Base-by-base conservation (phyloP, 352 stramenopile genomes). In the Globisporangium heterothallicum region DNA sequence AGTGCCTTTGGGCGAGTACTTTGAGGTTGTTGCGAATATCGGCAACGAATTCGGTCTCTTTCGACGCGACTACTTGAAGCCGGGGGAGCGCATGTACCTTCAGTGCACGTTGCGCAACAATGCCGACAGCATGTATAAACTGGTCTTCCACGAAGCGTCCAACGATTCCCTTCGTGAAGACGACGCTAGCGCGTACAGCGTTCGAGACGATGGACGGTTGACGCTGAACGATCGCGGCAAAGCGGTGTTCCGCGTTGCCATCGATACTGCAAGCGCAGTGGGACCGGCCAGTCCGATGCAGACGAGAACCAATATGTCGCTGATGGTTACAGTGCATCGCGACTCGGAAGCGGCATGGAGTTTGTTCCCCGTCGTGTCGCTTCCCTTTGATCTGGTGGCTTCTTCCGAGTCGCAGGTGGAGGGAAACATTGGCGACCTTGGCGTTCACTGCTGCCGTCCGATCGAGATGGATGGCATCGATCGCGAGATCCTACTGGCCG, bases 1-100 rank as follows among this genome's bases (percentile, higher is more conserved):
- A 35, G 61, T 89, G 46, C 61, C 66, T 5, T 22, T 86, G n/a
- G 59, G 53, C 19, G 49, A 73, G 38, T 86, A 70, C 54, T 72
- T 89, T 43, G 65, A 89, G 24, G 63, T 92, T 27, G 56, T 59
- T 34, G 69, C 88, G n/a, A 87, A 86, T 36, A 80, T 89, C 38
- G 81, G 76, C 38, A 92, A 92, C 56, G 81, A 92, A 50, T 92
- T 92, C 42, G 81, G 81, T 1, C 74, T 92, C 10, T 90, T 89
- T 36, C 76, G 75, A 21, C 72, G 81, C 5, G 70, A 78, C 29
- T 76, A 75, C 32, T 34, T 88, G 1, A 56, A 56, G 24, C 49
- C 61, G 4, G 65, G 61, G 25, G 70, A 86, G 34, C 49, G 44
- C 10, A 71, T 88, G 41, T 64, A 72, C 45, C 53, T 88, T 6